Base-by-base conservation (phyloP, 2,329 filamentous ascomycete genomes). In the Trichoderma pleuroti region DNA sequence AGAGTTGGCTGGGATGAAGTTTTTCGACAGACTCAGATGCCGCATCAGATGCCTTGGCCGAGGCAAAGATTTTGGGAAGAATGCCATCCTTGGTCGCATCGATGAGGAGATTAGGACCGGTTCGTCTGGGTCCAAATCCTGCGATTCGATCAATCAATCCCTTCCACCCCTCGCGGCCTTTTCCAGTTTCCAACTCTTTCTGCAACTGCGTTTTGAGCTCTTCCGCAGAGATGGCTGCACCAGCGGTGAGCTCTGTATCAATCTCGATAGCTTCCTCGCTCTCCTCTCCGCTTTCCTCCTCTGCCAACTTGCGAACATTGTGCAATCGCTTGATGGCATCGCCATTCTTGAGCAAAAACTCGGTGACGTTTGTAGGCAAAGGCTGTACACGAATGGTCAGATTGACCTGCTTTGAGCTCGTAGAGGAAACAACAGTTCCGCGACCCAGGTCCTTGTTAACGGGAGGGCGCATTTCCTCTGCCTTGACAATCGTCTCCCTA, bases 401-500 rank as follows among this genome's bases (percentile, higher is more conserved):
- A 0, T 88, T 92, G 21, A 97, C 87, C 76, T 97, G 93, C 80
- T 97, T 97, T 34, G 93, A 97, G 71, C 90, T 90, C 0, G 94
- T 97, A 11, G 90, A 85, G 5, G 88, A 88, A 28, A 94, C 84
- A 0, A 97, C 90, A 0, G 88, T 91, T 60, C 96, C 96, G 77
- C 96, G 88, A 1, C 94, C 94, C 21, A 98, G 85, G 14, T 97
- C 93, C 74, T 94, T 91, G 80, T 97, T 93, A 71, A 87, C 93
- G 0, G 93, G 92, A 1, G 94, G 90, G 28, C 94, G 91, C 96
- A 99, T 99, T 80, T 99, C 96, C 46, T 94, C 89, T 0, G 91
- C 92, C 30, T 89, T 87, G 52, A 98, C 90, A 71, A 97, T 97
- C 0, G 93, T 96, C 82, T 99, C 96, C 70, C 94, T 88, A 80